Conservation (phyloP, 2,329 filamentous ascomycete genomes). For the Zarea fungicola region DNA sequence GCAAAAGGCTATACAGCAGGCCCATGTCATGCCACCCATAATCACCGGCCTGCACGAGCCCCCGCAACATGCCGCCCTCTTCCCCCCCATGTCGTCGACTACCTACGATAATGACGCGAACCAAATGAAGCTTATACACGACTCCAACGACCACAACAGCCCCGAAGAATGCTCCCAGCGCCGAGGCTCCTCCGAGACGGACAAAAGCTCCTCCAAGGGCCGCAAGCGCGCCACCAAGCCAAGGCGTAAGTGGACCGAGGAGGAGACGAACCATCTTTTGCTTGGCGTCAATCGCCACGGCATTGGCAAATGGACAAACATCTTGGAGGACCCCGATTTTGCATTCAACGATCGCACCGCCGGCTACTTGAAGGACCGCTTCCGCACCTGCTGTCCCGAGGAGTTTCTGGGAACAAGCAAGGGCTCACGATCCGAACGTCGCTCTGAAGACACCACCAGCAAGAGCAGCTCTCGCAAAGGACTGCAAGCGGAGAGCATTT, state of each 20-base stretch:
- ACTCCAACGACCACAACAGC: slow-evolving; percentile 34
- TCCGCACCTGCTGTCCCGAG: slow-evolving; percentile 59
- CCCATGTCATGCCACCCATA: slow-evolving; percentile 54
- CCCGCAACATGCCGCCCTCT: slow-evolving; percentile 55
- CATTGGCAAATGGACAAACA: slow-evolving; percentile 61
- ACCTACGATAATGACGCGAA: slow-evolving; percentile 46
- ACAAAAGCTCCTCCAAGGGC: slow-evolving; percentile 32
- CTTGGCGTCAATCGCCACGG: slow-evolving; percentile 58
- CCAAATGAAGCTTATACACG: slow-evolving; percentile 34
- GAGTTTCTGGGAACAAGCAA: slow-evolving; percentile 47
- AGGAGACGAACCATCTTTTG: slow-evolving; percentile 58
- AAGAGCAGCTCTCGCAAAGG: slow-evolving; percentile 38
- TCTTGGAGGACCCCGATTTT: slow-evolving; percentile 56
- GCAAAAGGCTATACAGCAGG: slow-evolving; percentile 53
- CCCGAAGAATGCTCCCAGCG: slow-evolving; percentile 22
- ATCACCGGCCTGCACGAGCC: slow-evolving; percentile 61
- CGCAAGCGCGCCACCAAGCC: slow-evolving; percentile 53
- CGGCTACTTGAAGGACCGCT: slow-evolving; percentile 61
- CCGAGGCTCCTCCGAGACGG: slow-evolving; percentile 25
- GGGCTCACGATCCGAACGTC: slow-evolving; percentile 21
- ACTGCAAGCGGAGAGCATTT: slow-evolving; percentile 50
- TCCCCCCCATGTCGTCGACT: slow-evolving; percentile 56
- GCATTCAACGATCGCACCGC: slow-evolving; percentile 56
- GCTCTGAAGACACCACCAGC: slow-evolving; percentile 19
- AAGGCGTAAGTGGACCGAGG: slow-evolving; percentile 59